Conservation (phyloP, 164 flowering plant genomes). For the Akebia trifoliata region DNA sequence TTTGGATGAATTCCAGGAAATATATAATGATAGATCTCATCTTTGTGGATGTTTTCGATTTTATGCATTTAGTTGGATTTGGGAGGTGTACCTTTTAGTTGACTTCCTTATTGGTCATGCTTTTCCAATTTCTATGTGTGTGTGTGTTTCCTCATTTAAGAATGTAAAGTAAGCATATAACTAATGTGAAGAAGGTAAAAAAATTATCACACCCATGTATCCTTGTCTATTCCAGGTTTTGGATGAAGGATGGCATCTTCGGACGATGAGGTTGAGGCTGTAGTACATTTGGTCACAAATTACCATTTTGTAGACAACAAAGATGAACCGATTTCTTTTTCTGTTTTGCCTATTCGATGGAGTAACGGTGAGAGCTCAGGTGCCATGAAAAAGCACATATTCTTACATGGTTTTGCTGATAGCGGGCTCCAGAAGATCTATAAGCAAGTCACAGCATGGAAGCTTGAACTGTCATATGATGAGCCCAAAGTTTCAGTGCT, state of each 20-base stretch:
- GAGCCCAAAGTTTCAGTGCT: slow-evolving; percentile 56
- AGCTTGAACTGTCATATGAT: slow-evolving; percentile 40
- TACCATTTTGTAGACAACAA: slow-evolving; percentile 37
- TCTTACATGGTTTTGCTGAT: slow-evolving; percentile 42
- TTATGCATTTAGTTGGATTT: too few species aligned
- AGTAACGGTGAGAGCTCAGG: slow-evolving; percentile 16
- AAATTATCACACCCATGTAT: too few species aligned
- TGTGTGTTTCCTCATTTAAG: too few species aligned
- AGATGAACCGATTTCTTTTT: slow-evolving; percentile 38
- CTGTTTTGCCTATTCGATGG: slow-evolving; percentile 51
- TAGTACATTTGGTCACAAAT: slow-evolving; percentile 34
- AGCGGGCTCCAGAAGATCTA: slow-evolving; percentile 43
- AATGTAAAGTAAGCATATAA: too few species aligned
- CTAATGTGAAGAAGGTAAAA: too few species aligned
- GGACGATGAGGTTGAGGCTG: slow-evolving; percentile 56
- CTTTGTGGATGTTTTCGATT: too few species aligned
- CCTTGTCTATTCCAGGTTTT: too few species aligned
- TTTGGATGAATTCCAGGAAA: too few species aligned
- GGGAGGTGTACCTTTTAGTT: too few species aligned
- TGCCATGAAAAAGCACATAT: slow-evolving; percentile 17
- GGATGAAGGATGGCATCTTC: slow-evolving; percentile 67
- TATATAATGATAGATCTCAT: too few species aligned
- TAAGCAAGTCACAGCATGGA: slow-evolving; percentile 70
- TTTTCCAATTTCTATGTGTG: too few species aligned
- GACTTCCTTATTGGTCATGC: too few species aligned